Evolutionary conservation across 805 yeast species (phyloP).

Genomic region (Metschnikowia cubensis): DNA sequence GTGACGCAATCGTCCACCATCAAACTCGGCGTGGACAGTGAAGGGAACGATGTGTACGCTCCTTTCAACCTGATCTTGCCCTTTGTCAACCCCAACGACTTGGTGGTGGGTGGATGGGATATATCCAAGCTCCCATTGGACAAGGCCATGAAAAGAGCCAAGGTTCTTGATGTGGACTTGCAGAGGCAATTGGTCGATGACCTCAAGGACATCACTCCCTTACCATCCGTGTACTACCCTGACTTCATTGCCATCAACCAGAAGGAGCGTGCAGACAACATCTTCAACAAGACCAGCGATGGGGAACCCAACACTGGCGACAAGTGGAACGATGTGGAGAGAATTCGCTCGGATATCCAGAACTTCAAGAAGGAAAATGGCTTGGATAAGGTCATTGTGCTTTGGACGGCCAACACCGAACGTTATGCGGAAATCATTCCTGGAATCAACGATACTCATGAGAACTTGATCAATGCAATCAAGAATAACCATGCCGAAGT

Average conservation of each 20-base stretch:
- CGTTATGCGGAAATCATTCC: constrained; percentile 73
- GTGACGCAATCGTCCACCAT: constrained; percentile 91
- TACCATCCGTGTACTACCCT: constrained; percentile 89
- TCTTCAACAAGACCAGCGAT: constrained; percentile 53
- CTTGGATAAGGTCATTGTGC: constrained; percentile 82
- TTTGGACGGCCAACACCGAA: constrained; percentile 98
- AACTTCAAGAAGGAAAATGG: constrained; percentile 67
- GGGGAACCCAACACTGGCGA: constrained; percentile 51
- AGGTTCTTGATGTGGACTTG: constrained; percentile 81
- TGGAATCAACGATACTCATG: constrained; percentile 87
- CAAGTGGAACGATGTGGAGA: constrained; percentile 89
- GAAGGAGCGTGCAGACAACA: constrained; percentile 85
- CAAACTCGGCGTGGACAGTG: constrained; percentile 77
- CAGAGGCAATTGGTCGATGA: constrained; percentile 69
- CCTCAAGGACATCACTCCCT: constrained; percentile 60
- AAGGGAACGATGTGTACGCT: constrained; percentile 83
- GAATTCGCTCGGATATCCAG: constrained; percentile 76
- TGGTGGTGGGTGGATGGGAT: constrained; percentile 94
- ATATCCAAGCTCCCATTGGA: constrained; percentile 68
- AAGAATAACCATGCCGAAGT: constrained; percentile 78
- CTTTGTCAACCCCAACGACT: constrained; percentile 84
- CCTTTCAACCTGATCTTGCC: constrained; percentile 91
- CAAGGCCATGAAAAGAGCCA: constrained; percentile 77
- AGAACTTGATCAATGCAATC: constrained; percentile 67
- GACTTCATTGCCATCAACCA: constrained; percentile 96